These are phyloP conservation scores for Thinopyrum elongatum DNA, from an alignment of 176 grass and related monocot species.

Conservation along the genomic window DNA sequence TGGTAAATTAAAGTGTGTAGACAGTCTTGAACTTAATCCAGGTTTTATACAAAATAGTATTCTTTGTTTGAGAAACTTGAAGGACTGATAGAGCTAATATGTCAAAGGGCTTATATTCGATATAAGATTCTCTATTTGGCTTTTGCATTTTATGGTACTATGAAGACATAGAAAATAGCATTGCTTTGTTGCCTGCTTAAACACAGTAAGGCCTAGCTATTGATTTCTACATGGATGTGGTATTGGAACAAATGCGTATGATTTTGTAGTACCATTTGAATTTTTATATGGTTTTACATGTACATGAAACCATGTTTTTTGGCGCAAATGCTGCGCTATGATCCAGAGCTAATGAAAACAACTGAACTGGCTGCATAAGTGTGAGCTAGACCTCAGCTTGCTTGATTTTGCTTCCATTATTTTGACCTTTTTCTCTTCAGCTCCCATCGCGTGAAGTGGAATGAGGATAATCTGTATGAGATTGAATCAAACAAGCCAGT, in stretches of 20 bases:
- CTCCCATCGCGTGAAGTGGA: slow-evolving; percentile 63
- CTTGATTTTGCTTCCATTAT: slow-evolving; percentile 4
- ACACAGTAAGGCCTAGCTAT: background rate
- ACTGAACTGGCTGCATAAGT: background rate
- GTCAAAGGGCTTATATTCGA: background rate
- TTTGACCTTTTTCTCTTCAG: slow-evolving; percentile 15
- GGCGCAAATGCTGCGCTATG: background rate
- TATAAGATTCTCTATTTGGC: background rate
- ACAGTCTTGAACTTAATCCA: background rate
- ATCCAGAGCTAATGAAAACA: background rate
- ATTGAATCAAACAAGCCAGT: slow-evolving; percentile 97
- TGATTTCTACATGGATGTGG: background rate
- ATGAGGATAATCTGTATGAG: slow-evolving; percentile 87
- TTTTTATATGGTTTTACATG: slow-evolving; percentile 7
- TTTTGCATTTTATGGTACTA: background rate
- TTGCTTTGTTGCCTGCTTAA: background rate
- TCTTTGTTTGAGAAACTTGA: background rate
- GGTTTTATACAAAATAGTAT: background rate
- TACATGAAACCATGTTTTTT: background rate
- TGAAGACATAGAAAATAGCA: background rate
- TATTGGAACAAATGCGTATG: background rate
- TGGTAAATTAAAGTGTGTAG: background rate
- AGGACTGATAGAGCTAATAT: background rate
- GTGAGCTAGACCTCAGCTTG: slow-evolving; percentile 1
- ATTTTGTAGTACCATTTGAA: background rate